Base-by-base conservation (phyloP, 768 basidiomycete species). In the Dentipellis fragilis region DNA sequence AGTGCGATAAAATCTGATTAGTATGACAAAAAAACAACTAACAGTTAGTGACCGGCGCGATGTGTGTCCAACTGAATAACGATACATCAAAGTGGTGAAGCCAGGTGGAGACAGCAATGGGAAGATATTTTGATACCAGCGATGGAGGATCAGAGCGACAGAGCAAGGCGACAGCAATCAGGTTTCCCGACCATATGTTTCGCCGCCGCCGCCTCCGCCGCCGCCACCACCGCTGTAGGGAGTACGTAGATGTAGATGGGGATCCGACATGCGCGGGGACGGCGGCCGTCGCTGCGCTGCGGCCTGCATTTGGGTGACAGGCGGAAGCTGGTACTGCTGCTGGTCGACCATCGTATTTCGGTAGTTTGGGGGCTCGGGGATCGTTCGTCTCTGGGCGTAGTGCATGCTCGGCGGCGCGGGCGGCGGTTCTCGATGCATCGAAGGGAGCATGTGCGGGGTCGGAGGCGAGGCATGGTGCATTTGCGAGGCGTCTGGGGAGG, bases 351-450 rank as follows among this genome's bases (percentile, higher is more conserved):
- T 55, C 69, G 71, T 66, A 74, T 80, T 16, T 49, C 59, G 56
- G 49, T 29, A 53, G 19, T 49, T 35, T 23, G 79, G 80, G 21
- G 81, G 75, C 49, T 84, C 83, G 34, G 79, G 80, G 51, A 78
- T 70, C 39, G 81, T 73, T 51, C 84, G 76, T 58, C 82, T 75
- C 60, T 80, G 80, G 40, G 75, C 73, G 64, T 77, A 84, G 12
- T 78, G 69, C 55, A 78, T 60, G 42, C 77, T 64, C 9, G 73
- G 68, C 53, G 80, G 75, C 7, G 58, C 49, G 22, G 59, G 62
- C 35, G 64, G 51, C 52, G 58, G 19, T 21, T 63, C 60, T 50
- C 61, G 64, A 52, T 62, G 62, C 19, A 75, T 69, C 54, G 68
- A 57, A 51, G 71, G 68, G 55, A 79, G 60, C n/a, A 61, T 50